Evolutionary conservation across 2,329 filamentous ascomycete species (phyloP), one percentile per base, ranked within the genome.

Genomic region (Thielaviopsis punctulata): DNA sequence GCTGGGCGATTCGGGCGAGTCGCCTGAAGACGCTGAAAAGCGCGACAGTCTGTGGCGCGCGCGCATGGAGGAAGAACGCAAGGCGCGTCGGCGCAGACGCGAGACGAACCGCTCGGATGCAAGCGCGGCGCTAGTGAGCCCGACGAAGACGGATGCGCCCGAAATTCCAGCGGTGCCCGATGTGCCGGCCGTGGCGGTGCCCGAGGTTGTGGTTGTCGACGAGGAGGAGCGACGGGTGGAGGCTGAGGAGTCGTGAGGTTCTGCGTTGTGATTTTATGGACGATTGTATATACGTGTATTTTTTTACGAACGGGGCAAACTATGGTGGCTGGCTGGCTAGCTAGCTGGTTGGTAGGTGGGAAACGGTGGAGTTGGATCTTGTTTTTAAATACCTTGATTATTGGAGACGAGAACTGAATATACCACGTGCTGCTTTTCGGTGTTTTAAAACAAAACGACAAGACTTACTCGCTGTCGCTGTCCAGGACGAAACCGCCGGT

Each of bases 21-120:
- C 73, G 2, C 68, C 71, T 33, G 68, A 68, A 7, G 70, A 66
- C 56, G 57, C 64, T 19, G 69, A 77, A 63, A 69, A 73, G 66
- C 66, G 79, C 54, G 74, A 81, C 59, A 77, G 69, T 55, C 71
- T 86, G 53, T 70, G 87, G 52, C 74, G 70, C 63, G 83, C 89
- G 62, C 86, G 79, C 56, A 85, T 86, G 1, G 86, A 92, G 59
- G 84, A 86, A 57, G 86, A 93, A 66, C 71, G 86, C 51, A 75
- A 79, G 53, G 71, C 76, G 57, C 69, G 86, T 43, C 70, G 86
- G 59, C 68, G 84, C 57, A 71, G 86, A 59, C 71, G 84, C 57
- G 77, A 83, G 55, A 82, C 77, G 60, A 72, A 73, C 9, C 65
- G 45, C 48, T 58, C 13, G 62, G 65, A 54, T 56, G 57, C 48